Conservation (phyloP, 441 rosid species). For the Macaranga tanarius region DNA sequence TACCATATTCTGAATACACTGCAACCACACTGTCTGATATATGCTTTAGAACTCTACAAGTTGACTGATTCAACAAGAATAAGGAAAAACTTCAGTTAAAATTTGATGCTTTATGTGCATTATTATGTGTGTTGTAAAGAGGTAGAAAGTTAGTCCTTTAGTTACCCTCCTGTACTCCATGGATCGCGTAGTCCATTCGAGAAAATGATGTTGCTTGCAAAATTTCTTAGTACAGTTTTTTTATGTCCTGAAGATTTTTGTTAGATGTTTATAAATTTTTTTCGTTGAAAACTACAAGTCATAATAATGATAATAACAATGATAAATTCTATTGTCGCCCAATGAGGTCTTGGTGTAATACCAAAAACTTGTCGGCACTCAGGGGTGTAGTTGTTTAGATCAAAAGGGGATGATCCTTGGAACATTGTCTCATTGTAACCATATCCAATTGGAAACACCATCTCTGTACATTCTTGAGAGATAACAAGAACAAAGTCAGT, state of each 20-base stretch:
- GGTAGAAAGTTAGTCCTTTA: background rate
- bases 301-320: background rate
- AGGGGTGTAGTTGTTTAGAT: constrained; percentile 17
- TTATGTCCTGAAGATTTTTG: constrained; percentile 27
- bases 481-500: no score
- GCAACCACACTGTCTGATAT: constrained; percentile 18
- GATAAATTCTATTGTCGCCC: constrained; percentile 37
- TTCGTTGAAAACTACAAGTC: no score
- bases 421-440: constrained; percentile 35
- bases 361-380: constrained; percentile 17
- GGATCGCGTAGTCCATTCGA: constrained; percentile 40
- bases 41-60: constrained; percentile 16
- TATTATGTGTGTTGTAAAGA: no score
- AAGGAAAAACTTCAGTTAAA: background rate
- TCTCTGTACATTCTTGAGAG: constrained; percentile 31
- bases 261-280: background rate
- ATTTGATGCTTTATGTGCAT: background rate
- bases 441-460: constrained; percentile 29
- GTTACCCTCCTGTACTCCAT: constrained; percentile 15
- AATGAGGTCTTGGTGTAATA: constrained; percentile 27
- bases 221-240: constrained; percentile 28
- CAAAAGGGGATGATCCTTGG: constrained; percentile 22
- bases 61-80: background rate
- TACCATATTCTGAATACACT: background rate
- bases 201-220: constrained; percentile 40